Evolutionary conservation across 176 grass and related monocot genomes (phyloP).

Genomic region (Thinopyrum elongatum): DNA sequence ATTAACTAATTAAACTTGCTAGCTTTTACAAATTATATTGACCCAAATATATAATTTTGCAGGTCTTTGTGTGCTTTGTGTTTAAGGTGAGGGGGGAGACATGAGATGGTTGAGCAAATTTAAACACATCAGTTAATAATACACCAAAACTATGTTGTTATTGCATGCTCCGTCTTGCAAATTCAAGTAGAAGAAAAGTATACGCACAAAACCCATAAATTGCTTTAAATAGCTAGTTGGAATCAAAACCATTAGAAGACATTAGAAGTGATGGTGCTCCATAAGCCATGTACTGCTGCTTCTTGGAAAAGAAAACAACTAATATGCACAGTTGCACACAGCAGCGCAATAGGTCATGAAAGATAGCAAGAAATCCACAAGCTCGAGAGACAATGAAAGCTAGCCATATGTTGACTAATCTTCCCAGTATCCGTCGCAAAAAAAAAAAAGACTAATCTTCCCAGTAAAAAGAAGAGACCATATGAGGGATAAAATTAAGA

Average conservation of each 20-base stretch:
- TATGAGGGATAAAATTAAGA: neutral
- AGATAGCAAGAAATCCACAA: neutral
- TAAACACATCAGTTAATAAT: neutral
- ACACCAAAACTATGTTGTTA: conserved; percentile 17
- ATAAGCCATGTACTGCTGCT: neutral
- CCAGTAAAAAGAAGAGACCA: neutral
- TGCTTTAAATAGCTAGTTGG: neutral
- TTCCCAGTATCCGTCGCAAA: neutral
- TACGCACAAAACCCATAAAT: neutral
- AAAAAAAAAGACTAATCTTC: neutral
- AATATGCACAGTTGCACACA: neutral
- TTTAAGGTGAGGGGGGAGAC: neutral
- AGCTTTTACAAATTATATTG: neutral
- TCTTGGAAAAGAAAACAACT: neutral
- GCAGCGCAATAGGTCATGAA: neutral
- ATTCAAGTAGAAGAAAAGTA: neutral
- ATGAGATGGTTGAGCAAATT: neutral
- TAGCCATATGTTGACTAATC: neutral
- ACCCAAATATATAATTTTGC: neutral
- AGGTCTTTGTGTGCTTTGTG: neutral
- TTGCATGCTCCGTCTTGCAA: conserved; percentile 37
- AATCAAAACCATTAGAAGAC: neutral
- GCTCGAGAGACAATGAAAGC: conserved; percentile 18
- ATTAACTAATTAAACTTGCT: neutral
- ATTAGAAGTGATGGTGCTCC: neutral